Base-by-base conservation (phyloP, 1,284 basidiomycete species). In the Puccinia horiana region DNA sequence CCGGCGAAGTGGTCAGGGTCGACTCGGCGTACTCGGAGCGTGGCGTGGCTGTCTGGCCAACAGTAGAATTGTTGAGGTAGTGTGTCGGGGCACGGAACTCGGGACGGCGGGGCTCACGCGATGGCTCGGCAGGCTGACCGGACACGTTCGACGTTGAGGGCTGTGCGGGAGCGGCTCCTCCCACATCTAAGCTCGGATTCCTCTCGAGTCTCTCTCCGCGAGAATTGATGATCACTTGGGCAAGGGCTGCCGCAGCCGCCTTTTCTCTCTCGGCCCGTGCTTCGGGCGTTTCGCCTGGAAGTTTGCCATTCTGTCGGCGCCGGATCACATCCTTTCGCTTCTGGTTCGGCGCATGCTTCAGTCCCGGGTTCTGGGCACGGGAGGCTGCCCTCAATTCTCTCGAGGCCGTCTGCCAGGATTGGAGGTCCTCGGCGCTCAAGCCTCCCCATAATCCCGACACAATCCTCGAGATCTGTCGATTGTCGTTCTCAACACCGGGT, bases 401-500 rank as follows among this genome's bases (percentile, higher is more conserved):
- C 37, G 81, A 76, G 32, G 81, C 81, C 26, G 26, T 37, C 47
- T 76, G 58, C 81, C 81, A 82, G 12, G 74, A 76, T 20, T 37
- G 58, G 8, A 76, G 32, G 44, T 82, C 81, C 26, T 76, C 65
- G 23, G 76, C 81, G 76, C 81, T 82, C 61, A 82, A 32, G 14
- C 73, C 74, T 29, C 63, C 74, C 81, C 81, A 82, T 26, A 82
- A 42, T n/a, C 74, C 73, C 37, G 81, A 76, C 35, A 82, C 81
- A 18, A 82, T 42, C 56, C 81, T 26, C 11, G 81, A 82, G 20
- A 82, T 82, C 54, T 92, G 92, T 44, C 92, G 91, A 85, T 95
- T 93, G 84, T 93, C 92, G 3, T 92, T 92, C 88, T 95, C 93
- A 82, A 95, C 92, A 11, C 91, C 91, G 0, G 92, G 91, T 0